These are phyloP conservation scores for Yamadazyma tumulicola DNA, from an alignment of 805 yeast genomes.

Conservation along the genomic window DNA sequence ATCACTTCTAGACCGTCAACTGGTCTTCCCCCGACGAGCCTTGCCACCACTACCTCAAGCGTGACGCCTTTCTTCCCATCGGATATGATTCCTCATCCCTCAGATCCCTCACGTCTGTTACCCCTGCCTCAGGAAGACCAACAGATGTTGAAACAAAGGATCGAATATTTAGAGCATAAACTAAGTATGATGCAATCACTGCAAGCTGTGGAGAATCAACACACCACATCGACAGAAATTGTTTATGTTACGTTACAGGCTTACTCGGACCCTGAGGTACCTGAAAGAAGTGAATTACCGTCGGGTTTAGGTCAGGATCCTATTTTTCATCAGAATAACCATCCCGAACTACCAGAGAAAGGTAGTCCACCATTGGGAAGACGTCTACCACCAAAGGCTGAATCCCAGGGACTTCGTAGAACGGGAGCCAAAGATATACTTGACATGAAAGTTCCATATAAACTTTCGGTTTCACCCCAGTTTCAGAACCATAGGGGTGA, in stretches of 20 bases:
- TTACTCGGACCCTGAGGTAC: not conserved
- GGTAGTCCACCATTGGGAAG: no score
- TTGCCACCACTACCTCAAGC: not conserved
- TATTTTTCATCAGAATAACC: no score
- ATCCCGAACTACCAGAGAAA: no score
- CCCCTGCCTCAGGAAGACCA: not conserved
- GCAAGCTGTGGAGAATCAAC: not conserved
- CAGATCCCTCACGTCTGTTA: no score
- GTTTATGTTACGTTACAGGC: constrained; percentile 1
- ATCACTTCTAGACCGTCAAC: not conserved
- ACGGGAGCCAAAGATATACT: constrained; percentile 12
- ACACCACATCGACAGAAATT: not conserved
- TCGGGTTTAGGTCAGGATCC: no score
- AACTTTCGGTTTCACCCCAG: constrained; percentile 21
- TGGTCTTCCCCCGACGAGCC: not conserved
- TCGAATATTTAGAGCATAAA: constrained; percentile 3
- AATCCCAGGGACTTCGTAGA: not conserved
- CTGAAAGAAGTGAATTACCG: not conserved
- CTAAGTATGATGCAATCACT: not conserved
- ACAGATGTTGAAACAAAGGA: not conserved
- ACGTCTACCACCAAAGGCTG: no score
- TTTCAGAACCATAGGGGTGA: constrained; percentile 16
- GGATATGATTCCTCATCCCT: not conserved
- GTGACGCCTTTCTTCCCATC: not conserved
- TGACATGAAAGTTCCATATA: constrained; percentile 19